phyloP scores from a whole-genome alignment of 768 basidiomycete genomes.

The Cystofilobasidium macerans region DNA sequence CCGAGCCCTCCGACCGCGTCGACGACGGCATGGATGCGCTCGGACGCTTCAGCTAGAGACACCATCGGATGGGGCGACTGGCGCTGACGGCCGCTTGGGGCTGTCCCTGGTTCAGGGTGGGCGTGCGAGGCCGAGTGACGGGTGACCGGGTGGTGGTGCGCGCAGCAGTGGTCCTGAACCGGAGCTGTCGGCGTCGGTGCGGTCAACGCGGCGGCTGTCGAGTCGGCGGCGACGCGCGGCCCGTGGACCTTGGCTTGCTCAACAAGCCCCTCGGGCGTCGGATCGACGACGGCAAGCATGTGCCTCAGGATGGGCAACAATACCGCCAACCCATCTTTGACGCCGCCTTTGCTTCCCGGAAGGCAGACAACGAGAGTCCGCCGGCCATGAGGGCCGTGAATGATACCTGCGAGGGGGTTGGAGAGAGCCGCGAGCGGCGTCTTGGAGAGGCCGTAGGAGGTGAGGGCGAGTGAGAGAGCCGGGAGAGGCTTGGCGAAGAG shows the following conservation, averaged over 20 bases:
- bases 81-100: conserved; percentile 61
- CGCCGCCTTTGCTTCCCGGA: conserved; percentile 76
- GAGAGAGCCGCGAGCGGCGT: conserved; percentile 74
- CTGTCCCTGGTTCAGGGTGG: not conserved
- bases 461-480: conserved; percentile 62
- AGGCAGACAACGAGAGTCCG: conserved; percentile 64
- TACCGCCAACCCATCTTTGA: conserved; percentile 47
- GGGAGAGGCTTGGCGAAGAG: conserved; percentile 40
- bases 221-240: conserved; percentile 30
- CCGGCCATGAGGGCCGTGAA: conserved; percentile 34
- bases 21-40: conserved; percentile 47
- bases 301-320: conserved; percentile 39
- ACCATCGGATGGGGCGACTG: conserved; percentile 67
- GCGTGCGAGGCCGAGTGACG: not conserved
- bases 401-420: conserved; percentile 61
- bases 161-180: not conserved
- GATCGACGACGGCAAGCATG: conserved; percentile 19
- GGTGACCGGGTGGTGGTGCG: not conserved
- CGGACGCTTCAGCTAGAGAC: conserved; percentile 54
- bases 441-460: conserved; percentile 56
- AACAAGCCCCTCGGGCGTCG: not conserved
- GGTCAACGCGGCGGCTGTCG: conserved; percentile 31
- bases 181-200: conserved; percentile 42
- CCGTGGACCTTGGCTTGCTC: conserved; percentile 12
- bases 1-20: conserved; percentile 39